Evolutionary conservation across 441 rosid genomes (phyloP).

Genomic region (Lepidium campestre): DNA sequence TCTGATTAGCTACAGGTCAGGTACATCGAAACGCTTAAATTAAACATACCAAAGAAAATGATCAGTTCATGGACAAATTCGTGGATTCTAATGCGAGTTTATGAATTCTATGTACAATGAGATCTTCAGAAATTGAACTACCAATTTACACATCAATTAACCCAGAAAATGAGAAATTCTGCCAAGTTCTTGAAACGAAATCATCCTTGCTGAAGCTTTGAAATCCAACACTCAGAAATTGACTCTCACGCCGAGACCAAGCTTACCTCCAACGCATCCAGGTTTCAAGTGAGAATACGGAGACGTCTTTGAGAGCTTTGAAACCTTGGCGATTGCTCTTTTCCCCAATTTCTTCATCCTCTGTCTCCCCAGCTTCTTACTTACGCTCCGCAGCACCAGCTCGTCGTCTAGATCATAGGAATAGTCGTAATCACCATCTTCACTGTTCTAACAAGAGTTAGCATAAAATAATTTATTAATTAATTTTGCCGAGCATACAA

Average conservation of each 20-base stretch:
- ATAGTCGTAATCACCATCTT: conserved; percentile 25
- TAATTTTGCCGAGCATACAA: too few relatives aligned
- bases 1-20: neutral
- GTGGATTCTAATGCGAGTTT: neutral
- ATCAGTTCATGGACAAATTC: neutral
- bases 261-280: conserved; percentile 63
- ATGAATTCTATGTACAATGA: conserved; percentile 6
- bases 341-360: conserved; percentile 47
- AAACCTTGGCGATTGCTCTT: conserved; percentile 51
- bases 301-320: conserved; percentile 36
- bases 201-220: neutral
- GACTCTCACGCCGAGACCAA: conserved; percentile 55
- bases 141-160: conserved; percentile 18
- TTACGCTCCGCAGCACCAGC: conserved; percentile 48
- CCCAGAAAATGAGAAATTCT: conserved; percentile 13
- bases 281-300: conserved; percentile 43
- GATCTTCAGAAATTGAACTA: conserved; percentile 3
- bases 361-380: conserved; percentile 59
- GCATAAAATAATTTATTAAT: too few relatives aligned
- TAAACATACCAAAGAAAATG: neutral
- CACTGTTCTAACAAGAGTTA: too few relatives aligned
- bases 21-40: neutral
- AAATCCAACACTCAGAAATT: conserved; percentile 20
- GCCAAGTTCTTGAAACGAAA: neutral
- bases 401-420: conserved; percentile 68